Evolutionary conservation across 2,329 filamentous ascomycete species (phyloP).

Genomic region (Incumbomyces delicatus): DNA sequence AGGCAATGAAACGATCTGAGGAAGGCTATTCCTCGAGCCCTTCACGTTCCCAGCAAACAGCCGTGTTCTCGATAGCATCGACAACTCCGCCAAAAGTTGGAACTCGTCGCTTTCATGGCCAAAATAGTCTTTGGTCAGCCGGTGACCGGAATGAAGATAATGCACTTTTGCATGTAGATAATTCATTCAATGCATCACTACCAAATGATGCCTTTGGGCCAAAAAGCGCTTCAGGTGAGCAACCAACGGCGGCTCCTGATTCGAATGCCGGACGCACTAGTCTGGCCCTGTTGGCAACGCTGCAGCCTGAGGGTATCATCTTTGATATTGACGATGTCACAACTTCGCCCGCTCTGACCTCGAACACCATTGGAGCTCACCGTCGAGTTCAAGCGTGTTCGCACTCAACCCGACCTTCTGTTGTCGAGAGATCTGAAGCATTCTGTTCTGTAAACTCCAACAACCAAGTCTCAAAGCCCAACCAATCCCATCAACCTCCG

Average conservation of each 20-base stretch:
- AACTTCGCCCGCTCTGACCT: background rate
- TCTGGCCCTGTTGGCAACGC: background rate
- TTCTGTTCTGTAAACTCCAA: background rate
- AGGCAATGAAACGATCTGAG: constrained; percentile 53
- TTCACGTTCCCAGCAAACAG: constrained; percentile 9
- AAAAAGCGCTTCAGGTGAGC: constrained; percentile 16
- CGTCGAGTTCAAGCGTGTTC: background rate
- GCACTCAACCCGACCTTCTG: background rate
- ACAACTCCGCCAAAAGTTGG: constrained; percentile 24
- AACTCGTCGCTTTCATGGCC: constrained; percentile 25
- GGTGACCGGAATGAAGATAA: constrained; percentile 58
- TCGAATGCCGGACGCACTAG: constrained; percentile 11
- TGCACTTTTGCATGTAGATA: constrained; percentile 53
- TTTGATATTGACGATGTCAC: constrained; percentile 5
- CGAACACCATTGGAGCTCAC: background rate
- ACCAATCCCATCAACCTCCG: background rate
- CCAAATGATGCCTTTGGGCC: constrained; percentile 17
- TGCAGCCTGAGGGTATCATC: background rate
- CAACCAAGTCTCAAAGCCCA: background rate
- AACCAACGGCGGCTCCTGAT: background rate
- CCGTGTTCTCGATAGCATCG: constrained; percentile 15
- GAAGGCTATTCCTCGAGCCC: constrained; percentile 11
- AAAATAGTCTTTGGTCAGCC: constrained; percentile 55
- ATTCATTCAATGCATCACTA: constrained; percentile 43
- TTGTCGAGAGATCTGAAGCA: background rate